Evolutionary conservation across 2,329 filamentous ascomycete genomes (phyloP), one percentile per base, ranked within the genome.

Genomic region (Penicillium hordei): DNA sequence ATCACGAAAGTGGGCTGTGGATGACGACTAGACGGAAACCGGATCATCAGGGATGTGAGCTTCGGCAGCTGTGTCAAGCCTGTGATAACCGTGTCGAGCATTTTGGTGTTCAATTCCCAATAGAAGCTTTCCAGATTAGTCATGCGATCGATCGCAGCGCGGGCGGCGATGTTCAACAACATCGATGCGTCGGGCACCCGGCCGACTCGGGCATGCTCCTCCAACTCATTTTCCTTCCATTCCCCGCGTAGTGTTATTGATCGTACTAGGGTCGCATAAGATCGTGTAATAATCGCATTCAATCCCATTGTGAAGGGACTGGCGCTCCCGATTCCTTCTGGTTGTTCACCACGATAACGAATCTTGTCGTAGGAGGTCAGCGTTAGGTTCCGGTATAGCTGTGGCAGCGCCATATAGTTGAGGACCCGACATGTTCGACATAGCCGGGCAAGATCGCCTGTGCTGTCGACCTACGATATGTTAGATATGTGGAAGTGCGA

Each of bases 241-340:
- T 84, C 77, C 23, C 85, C 85, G 33, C 77, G 72, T 36, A 87
- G 64, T 2, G 76, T 73, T 58, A 86, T 78, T 21, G 77, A 78
- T 58, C 77, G 76, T 21, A 87, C 81, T 46, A 86, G 77, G 17
- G 76, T 69, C 38, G 79, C 79, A 60, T 82, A 79, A 31, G 78
- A 80, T 55, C 82, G 78, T 33, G 83, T 84, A 38, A 86, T 81
- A n/a, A 87, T 73, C 1, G 83, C 83, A 66, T 85, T 86, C 48
- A 88, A 74, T 0, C 82, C 85, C 81, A 86, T 85, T 50, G 82
- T 79, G 70, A 88, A 87, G 0, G 85, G 85, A 61, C 83, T 86
- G 1, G 83, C 84, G 53, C 81, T 80, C n/a, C 85, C 85, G 69
- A 82, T 84, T 12, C 85, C 85, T 67, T 86, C 83, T 0, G 84